A percentile compares a stretch with the other conserved stretches of the same genome.
phyloP scores from a whole-genome alignment of 129 eudicot genomes.

The Helianthus annuus region DNA sequence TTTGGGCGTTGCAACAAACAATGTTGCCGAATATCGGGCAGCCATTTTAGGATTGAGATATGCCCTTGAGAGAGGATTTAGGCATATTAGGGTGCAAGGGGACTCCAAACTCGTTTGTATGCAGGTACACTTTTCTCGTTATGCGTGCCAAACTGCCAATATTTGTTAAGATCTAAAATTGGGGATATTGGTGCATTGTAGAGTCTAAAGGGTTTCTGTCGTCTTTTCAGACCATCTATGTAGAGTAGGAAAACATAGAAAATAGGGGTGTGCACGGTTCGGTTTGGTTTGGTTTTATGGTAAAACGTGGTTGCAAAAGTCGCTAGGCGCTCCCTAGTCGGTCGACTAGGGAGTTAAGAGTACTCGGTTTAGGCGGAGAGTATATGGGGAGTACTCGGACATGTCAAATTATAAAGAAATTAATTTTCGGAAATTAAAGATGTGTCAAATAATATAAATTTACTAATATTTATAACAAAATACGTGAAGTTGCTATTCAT shows the following conservation, averaged over 20 bases:
- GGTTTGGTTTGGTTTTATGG: no score
- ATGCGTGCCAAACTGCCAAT: background rate
- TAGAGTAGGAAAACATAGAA: background rate
- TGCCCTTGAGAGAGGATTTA: slow-evolving; percentile 77
- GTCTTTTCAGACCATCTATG: background rate
- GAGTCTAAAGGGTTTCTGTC: background rate
- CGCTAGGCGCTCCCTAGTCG: no score
- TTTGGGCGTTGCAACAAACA: slow-evolving; percentile 76
- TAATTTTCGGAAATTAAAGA: no score
- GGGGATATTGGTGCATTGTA: background rate
- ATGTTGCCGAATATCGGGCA: slow-evolving; percentile 86
- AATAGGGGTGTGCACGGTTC: no score
- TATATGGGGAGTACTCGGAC: no score
- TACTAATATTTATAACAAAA: no score
- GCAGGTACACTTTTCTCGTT: slow-evolving; percentile 57
- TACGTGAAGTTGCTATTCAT: no score
- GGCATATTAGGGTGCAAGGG: slow-evolving; percentile 75
- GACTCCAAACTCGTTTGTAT: slow-evolving; percentile 92
- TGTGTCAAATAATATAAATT: no score
- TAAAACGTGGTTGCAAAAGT: no score
- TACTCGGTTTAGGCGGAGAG: no score
- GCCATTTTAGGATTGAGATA: slow-evolving; percentile 68
- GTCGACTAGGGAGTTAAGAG: no score
- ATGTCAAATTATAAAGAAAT: no score
- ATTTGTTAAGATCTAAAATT: background rate